A percentile compares a stretch with the other conserved stretches of the same genome.
Conservation (phyloP, 139 green algal genomes). For the Picochlorum sp. region DNA sequence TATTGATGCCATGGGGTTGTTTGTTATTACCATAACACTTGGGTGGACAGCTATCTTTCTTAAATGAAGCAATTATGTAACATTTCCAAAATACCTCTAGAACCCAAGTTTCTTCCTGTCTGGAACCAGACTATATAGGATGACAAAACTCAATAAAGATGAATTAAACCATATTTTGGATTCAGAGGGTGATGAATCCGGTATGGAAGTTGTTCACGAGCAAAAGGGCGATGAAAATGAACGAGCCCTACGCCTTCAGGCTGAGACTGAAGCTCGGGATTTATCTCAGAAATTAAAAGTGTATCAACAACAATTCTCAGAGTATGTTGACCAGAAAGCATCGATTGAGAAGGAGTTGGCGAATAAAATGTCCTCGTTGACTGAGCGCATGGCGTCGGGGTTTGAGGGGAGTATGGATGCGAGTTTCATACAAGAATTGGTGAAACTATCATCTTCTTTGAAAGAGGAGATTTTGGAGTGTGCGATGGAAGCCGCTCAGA, state of each 20-base stretch:
- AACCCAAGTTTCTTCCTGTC: background rate
- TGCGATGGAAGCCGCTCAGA: background rate
- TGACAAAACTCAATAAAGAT: too few relatives aligned
- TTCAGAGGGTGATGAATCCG: too few relatives aligned
- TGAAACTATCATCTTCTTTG: conserved; percentile 22
- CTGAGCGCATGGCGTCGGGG: background rate
- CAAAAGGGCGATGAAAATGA: too few relatives aligned
- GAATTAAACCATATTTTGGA: too few relatives aligned
- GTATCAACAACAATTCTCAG: conserved; percentile 64
- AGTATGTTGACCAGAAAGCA: conserved; percentile 62
- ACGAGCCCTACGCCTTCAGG: too few relatives aligned
- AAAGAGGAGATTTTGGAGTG: background rate
- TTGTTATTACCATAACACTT: conserved; percentile 50
- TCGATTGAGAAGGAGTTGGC: conserved; percentile 21
- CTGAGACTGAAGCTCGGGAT: conserved; percentile 63
- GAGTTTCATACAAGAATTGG: conserved; percentile 17
- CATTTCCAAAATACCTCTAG: background rate
- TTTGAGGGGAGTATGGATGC: background rate
- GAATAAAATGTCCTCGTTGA: background rate
- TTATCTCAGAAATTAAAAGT: conserved; percentile 57
- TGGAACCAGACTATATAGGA: background rate
- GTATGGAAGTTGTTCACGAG: too few relatives aligned
- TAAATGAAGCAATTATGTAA: conserved; percentile 23
- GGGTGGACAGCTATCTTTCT: conserved; percentile 55
- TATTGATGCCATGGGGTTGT: conserved; percentile 40